Base-by-base conservation (phyloP, 306 rosid genomes). In the Cicer chorassanicum region DNA sequence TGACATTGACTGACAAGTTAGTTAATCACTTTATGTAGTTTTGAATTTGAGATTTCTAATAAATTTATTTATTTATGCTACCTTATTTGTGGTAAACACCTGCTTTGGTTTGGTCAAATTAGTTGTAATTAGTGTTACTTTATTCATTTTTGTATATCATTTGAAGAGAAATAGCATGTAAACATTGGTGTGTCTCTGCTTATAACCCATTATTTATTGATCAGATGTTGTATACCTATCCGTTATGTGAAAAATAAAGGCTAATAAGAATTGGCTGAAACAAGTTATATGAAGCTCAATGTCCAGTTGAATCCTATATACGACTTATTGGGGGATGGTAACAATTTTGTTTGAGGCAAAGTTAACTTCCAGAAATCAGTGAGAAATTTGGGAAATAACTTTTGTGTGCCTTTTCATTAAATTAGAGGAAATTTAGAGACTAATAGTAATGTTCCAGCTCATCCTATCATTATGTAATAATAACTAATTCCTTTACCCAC, bases 21-120 rank as follows among this genome's bases (percentile, higher is more conserved):
- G 42, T 50, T 18, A 45, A 63, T 19, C 60, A 44, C 41, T 19
- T 16, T 14, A 14, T 60, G 24, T 51, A 67, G 53, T 45, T 14
- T 62, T 40, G 10, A 43, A n/a, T 13, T 72, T 72, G 55, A 51
- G 45, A 70, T 70, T 51, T 51, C 15, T 9, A 14, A 14, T n/a
- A 43, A 43, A 29, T 29, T 29, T 9, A 12, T 46, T 44, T 46
- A 65, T 65, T 19, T 65, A 43, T 43, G 39, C 72, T 44, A 38
- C 46, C 19, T 53, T 40, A 38, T 16, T 36, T 51, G 11, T 50
- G 62, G 36, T 16, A 68, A n/a, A 40, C 1, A 29, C 50, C 10
- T 48, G 60, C 34, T 68, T 45, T 24, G 43, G 12, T 46, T 53
- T 54, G 40, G 24, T 71, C 53, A 41, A 53, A 72, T 62, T 63